Conservation (phyloP, 1,284 basidiomycete species). For the Calocybe gambosa region DNA sequence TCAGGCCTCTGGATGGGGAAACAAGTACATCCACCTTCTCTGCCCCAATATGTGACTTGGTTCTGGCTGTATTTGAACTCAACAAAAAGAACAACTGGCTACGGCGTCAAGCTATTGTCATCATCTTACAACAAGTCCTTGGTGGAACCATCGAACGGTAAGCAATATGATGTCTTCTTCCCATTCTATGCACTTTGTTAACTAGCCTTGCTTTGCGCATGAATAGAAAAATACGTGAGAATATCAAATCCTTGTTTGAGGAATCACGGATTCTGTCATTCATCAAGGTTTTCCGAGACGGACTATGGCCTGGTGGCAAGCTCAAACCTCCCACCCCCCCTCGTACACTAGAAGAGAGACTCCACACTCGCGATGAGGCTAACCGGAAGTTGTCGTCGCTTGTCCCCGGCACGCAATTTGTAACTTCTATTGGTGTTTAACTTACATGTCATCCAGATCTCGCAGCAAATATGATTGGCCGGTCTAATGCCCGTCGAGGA, state of each 20-base stretch:
- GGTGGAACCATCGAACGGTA: conserved; percentile 94
- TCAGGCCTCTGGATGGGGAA: conserved; percentile 80
- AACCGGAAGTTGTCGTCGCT: conserved; percentile 83
- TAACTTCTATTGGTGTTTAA: background rate
- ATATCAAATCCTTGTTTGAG: conserved; percentile 55
- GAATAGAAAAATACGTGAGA: conserved; percentile 81
- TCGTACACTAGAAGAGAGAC: conserved; percentile 77
- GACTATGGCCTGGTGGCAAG: conserved; percentile 80
- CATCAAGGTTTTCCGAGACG: conserved; percentile 62
- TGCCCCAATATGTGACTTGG: conserved; percentile 88
- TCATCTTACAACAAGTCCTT: conserved; percentile 92
- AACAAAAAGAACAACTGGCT: conserved; percentile 96
- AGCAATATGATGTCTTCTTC: conserved; percentile 18
- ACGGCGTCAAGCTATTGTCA: conserved; percentile 91
- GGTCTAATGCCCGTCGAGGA: conserved; percentile 87
- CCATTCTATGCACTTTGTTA: background rate
- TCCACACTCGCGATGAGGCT: conserved; percentile 76
- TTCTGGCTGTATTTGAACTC: conserved; percentile 90
- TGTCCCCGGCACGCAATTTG: conserved; percentile 65
- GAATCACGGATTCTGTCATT: conserved; percentile 65
- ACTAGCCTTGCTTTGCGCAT: background rate
- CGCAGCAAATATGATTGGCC: conserved; percentile 93
- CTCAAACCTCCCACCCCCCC: conserved; percentile 54
- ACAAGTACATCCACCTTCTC: conserved; percentile 84
- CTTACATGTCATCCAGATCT: conserved; percentile 52